Evolutionary conservation across 768 basidiomycete genomes (phyloP).

Genomic region (Fomitopsis pulvina): DNA sequence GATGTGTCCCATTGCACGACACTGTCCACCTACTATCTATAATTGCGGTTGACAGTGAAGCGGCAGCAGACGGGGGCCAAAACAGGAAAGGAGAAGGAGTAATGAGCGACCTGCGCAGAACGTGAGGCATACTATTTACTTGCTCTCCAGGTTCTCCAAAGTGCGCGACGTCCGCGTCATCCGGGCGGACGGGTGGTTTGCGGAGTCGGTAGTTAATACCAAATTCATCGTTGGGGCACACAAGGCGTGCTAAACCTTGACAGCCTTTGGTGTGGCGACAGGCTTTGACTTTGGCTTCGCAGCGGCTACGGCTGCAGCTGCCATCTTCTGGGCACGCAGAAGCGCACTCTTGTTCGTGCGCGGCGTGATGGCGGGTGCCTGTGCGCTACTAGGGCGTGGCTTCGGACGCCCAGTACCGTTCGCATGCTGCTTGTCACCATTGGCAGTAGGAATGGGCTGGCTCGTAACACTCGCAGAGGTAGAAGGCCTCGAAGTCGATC

Average conservation of each 20-base stretch:
- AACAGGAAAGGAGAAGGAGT: not conserved
- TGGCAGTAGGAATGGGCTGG: not conserved
- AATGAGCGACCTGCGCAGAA: not conserved
- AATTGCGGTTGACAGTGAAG: too few relatives aligned
- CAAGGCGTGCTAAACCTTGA: constrained; percentile 7
- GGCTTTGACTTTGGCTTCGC: constrained; percentile 9
- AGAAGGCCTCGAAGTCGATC: not conserved
- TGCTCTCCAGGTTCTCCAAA: too few relatives aligned
- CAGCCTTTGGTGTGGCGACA: constrained; percentile 7
- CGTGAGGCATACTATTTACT: too few relatives aligned
- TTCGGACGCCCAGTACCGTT: constrained; percentile 25
- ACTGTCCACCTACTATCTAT: not conserved
- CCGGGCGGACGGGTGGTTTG: too few relatives aligned
- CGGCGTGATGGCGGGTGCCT: constrained; percentile 57
- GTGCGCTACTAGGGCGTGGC: constrained; percentile 52
- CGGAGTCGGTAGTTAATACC: too few relatives aligned
- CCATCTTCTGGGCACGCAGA: constrained; percentile 64
- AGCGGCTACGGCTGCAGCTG: constrained; percentile 15
- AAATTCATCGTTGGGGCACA: too few relatives aligned
- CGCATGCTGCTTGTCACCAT: not conserved
- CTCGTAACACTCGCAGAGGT: not conserved
- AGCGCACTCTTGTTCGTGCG: constrained; percentile 70
- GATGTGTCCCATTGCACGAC: too few relatives aligned
- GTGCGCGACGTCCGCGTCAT: too few relatives aligned
- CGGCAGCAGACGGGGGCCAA: not conserved